Evolutionary conservation across 306 rosid species (phyloP).

Genomic region (Betula pendula): DNA sequence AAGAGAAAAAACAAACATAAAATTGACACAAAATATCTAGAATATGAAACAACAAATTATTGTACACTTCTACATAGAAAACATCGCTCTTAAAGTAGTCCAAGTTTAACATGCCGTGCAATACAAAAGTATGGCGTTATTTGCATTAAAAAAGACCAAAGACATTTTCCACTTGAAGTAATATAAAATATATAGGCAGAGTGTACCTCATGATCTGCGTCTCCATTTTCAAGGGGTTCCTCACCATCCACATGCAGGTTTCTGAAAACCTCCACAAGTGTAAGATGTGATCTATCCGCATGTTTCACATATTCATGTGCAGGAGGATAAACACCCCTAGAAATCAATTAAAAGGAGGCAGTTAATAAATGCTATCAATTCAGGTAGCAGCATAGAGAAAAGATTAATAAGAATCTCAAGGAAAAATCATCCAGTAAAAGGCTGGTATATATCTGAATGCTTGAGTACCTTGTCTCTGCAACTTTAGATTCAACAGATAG

Average conservation of each 20-base stretch:
- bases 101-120: neutral
- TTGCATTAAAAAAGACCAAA: neutral
- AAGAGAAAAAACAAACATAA: too few species aligned
- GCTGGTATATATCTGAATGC: neutral
- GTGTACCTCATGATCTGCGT: conserved; percentile 66
- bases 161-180: neutral
- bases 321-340: conserved; percentile 70
- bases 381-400: conserved; percentile 10
- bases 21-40: neutral
- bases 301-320: conserved; percentile 67
- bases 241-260: conserved; percentile 72
- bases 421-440: neutral
- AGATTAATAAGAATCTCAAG: neutral
- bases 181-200: conserved; percentile 9
- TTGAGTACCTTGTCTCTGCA: conserved; percentile 57
- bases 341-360: conserved; percentile 25
- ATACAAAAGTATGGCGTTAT: neutral
- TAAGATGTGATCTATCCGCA: conserved; percentile 57
- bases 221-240: conserved; percentile 85
- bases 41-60: neutral
- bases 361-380: conserved; percentile 23
- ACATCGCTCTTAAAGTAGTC: neutral
- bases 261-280: conserved; percentile 92
- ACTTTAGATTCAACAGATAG: conserved; percentile 85
- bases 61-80: neutral